Evolutionary conservation across 192 early-diverging fungal genomes (phyloP).

Genomic region (Entomortierella chlamydospora): DNA sequence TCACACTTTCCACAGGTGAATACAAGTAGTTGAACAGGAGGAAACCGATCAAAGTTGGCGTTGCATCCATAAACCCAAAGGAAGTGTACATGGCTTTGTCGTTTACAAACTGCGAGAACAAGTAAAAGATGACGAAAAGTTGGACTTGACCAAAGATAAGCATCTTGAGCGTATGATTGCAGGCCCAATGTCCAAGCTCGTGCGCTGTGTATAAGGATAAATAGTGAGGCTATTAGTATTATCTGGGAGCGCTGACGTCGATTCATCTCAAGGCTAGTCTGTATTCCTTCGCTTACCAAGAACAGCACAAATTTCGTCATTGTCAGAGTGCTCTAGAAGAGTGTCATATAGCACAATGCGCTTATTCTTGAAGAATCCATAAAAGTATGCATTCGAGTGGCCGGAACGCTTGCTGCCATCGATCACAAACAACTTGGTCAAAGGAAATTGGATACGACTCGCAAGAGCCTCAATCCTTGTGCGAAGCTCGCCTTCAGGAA

Average conservation of each 20-base stretch:
- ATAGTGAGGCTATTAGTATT: background rate
- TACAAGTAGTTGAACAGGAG: slow-evolving; percentile 90
- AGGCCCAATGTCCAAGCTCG: slow-evolving; percentile 96
- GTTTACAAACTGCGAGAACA: slow-evolving; percentile 82
- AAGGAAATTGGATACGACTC: slow-evolving; percentile 84
- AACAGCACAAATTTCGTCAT: slow-evolving; percentile 92
- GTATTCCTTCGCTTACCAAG: slow-evolving; percentile 70
- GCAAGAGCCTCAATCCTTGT: slow-evolving; percentile 86
- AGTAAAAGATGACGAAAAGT: slow-evolving; percentile 78
- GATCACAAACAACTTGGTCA: slow-evolving; percentile 95
- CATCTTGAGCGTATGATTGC: slow-evolving; percentile 84
- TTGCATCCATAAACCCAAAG: slow-evolving; percentile 82
- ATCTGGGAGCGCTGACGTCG: no score
- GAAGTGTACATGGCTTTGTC: slow-evolving; percentile 80
- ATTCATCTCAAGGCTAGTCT: background rate
- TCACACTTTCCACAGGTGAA: slow-evolving; percentile 80
- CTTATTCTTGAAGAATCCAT: slow-evolving; percentile 96
- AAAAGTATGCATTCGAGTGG: slow-evolving; percentile 98
- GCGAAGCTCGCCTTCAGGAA: slow-evolving; percentile 85
- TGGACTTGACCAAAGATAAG: slow-evolving; percentile 82
- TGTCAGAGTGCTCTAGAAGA: slow-evolving; percentile 82
- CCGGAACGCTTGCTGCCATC: slow-evolving; percentile 92
- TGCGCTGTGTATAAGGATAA: slow-evolving; percentile 68
- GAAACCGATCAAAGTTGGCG: slow-evolving; percentile 90
- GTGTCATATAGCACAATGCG: slow-evolving; percentile 97